These are phyloP conservation scores for Incumbomyces delicatus DNA, from an alignment of 2,329 filamentous ascomycete species.

Conservation along the genomic window DNA sequence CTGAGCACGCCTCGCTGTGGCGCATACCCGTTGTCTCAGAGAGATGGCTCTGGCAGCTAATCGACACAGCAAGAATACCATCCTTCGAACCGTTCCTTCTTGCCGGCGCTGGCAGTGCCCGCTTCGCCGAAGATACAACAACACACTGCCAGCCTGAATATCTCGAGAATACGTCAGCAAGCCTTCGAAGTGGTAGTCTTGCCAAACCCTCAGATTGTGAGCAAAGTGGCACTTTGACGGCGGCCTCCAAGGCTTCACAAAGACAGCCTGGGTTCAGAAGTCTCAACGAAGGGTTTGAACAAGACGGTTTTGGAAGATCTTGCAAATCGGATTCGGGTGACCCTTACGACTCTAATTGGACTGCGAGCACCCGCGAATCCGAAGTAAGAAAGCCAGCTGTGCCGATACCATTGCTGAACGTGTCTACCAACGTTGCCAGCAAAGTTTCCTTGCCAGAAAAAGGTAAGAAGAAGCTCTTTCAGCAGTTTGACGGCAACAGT, in stretches of 20 bases:
- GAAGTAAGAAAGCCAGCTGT: not conserved
- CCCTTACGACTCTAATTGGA: constrained; percentile 8
- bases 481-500: constrained; percentile 10
- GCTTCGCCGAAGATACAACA: not conserved
- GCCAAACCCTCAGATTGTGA: not conserved
- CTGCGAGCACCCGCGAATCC: not conserved
- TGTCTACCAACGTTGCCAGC: constrained; percentile 23
- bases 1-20: constrained; percentile 64
- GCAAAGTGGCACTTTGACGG: not conserved
- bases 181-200: too few species aligned
- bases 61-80: constrained; percentile 44
- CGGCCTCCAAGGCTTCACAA: not conserved
- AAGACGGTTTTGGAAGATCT: not conserved
- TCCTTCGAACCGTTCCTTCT: constrained; percentile 28
- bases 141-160: not conserved
- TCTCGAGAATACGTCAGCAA: not conserved
- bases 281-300: not conserved
- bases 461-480: constrained; percentile 9
- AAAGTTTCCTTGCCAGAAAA: constrained; percentile 7
- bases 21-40: constrained; percentile 69
- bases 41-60: constrained; percentile 78
- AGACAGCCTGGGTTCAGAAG: not conserved
- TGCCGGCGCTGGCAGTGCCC: not conserved
- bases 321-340: not conserved
- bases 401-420: constrained; percentile 22